Conservation (phyloP, 1,139 yeast species). For the Pichia sp. region DNA sequence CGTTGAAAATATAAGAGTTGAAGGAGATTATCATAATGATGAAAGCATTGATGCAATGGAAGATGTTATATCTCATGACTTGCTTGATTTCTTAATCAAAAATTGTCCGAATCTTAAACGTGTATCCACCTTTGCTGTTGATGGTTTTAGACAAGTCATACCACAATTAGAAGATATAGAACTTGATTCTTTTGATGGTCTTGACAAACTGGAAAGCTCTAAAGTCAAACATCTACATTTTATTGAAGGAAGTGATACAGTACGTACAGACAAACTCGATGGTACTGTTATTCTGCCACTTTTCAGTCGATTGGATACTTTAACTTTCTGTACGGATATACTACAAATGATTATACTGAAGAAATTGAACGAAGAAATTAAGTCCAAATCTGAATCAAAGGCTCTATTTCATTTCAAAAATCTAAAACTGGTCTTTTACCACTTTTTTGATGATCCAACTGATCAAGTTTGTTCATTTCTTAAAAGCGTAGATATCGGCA, state of each 20-base stretch:
- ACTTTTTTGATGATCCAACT: constrained; percentile 22
- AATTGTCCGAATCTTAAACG: constrained; percentile 24
- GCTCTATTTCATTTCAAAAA: constrained; percentile 24
- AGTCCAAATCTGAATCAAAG: background rate
- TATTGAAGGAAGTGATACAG: background rate
- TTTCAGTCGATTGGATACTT: constrained; percentile 12
- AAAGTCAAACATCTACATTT: constrained; percentile 8
- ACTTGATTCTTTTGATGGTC: constrained; percentile 23
- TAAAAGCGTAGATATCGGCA: constrained; percentile 31
- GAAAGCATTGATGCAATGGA: background rate
- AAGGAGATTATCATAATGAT: constrained; percentile 3
- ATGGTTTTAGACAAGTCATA: constrained; percentile 10
- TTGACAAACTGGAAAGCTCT: constrained; percentile 11
- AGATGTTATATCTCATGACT: constrained; percentile 10
- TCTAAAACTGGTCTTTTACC: constrained; percentile 40
- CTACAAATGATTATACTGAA: constrained; percentile 36
- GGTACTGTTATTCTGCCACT: background rate
- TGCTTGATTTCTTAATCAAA: constrained; percentile 19
- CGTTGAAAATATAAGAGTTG: constrained; percentile 25
- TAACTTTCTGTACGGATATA: constrained; percentile 33
- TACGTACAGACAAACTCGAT: background rate
- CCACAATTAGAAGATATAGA: constrained; percentile 19
- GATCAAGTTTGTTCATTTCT: constrained; percentile 17
- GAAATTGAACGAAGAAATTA: background rate
- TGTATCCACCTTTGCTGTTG: constrained; percentile 16